Evolutionary conservation across 345 rosid species (phyloP), one percentile per base, ranked within the genome.

Genomic region (Trapa bicornis): DNA sequence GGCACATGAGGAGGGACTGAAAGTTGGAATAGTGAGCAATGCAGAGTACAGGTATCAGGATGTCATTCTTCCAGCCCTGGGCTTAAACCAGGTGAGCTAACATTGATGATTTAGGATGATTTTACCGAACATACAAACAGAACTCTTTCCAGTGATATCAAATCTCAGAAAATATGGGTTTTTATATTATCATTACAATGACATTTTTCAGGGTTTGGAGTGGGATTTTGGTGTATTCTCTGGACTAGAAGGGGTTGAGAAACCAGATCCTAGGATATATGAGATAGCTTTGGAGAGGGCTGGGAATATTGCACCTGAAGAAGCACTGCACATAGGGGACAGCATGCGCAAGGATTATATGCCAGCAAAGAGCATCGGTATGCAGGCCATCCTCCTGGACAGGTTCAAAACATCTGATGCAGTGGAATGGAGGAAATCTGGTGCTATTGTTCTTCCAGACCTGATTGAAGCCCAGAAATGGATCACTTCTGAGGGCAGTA

Each of bases 141-240:
- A 29, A 17, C 37, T 58, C 37, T 5, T 58, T 3, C 38, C 10
- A 16, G 22, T 1, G 54, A 13, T 17, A 13, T 16, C 60, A 3
- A 17, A 12, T 5, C 33, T 9, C 60, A n/a, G 29, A n/a, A 54
- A 22, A 54, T 33, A 54, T 54, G 35, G 29, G 1, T 50, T 33
- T n/a, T 54, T 54, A 6, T 4, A 22, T 50, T n/a, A 58, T 15
- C 3, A 4, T 32, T 16, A 15, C 38, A 33, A 32, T 61, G 62
- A 56, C 48, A 16, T 58, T 72, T 38, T 79, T 37, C 70, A 92
- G 98, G 91, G 80, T 2, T 78, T 85, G 0, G 98, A 92, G 77
- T 92, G 96, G 96, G 98, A 89, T 72, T 89, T 92, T 77, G 97
- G 98, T 68, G 96, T 92, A 37, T 92, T 92, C 78, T 92, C 98